Base-by-base conservation (phyloP, 192 early-diverging fungal genomes). In the Entomortierella beljakovae region DNA sequence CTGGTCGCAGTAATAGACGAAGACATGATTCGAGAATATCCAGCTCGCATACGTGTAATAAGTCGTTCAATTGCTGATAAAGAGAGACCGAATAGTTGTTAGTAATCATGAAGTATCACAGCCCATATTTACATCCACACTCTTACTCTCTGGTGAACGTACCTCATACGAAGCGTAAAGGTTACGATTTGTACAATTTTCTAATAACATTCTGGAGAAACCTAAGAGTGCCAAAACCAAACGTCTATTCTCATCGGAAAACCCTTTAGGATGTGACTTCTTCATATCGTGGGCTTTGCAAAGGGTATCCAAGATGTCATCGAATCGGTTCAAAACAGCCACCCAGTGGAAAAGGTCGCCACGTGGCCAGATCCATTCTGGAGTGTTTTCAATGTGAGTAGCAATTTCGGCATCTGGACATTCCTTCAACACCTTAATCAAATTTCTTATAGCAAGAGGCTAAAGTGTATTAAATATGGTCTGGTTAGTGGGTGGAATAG, bases 291-390 rank as follows among this genome's bases (percentile, higher is more conserved):
- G 88, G 51, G 88, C 83, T 62, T 87, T 83, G 71, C 89, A 90
- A 26, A 88, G 80, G 16, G 80, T 74, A 52, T 90, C 90, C 53
- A 99, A 80, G 26, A 97, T 89, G 15, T 82, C 82, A 64, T 98
- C 97, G 68, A 98, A 97, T 32, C 93, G 88, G 85, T 99, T 97
- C 48, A 99, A 88, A 6, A 97, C 95, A 9, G 86, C 81, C 34
- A 96, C 93, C 97, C 97, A 99, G 61, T 97, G 96, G 84, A 92
- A 96, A 58, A 99, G 82, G 65, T 99, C 98, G 43, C 95, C 94
- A 61, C 96, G 92, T 38, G 91, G 91, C 80, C 88, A 94, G 57
- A 84, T 80, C 95, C 95, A 96, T 42, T 90, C 88, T 22, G 70
- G 59, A 57, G 86, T 68, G 28, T 80, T 68, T 48, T 83, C 70